A percentile compares a stretch with the other conserved stretches of the same genome.
Evolutionary conservation across 2,329 filamentous ascomycete species (phyloP).

Genomic region (Paecilomyces dactylethromorphus): DNA sequence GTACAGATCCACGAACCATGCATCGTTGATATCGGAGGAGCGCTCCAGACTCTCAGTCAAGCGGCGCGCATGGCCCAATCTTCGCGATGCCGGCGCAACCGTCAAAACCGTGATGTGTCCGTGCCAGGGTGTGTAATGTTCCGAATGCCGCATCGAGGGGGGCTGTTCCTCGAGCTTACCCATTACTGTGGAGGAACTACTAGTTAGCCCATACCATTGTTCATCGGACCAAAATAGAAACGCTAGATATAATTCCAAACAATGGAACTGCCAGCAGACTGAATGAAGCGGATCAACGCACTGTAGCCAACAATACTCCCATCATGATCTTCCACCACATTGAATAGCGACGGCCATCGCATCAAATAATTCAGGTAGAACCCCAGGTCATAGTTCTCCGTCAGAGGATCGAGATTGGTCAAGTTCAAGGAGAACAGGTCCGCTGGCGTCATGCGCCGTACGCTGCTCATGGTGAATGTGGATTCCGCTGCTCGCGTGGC

Average conservation of each 20-base stretch:
- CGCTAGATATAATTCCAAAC: neutral
- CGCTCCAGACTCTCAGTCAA: slow-evolving; percentile 75
- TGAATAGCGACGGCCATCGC: slow-evolving; percentile 92
- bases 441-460: slow-evolving; percentile 74
- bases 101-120: slow-evolving; percentile 96
- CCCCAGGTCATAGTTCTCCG: slow-evolving; percentile 92
- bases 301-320: slow-evolving; percentile 95
- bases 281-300: slow-evolving; percentile 44
- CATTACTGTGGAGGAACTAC: slow-evolving; percentile 61
- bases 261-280: neutral
- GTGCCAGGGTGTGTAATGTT: slow-evolving; percentile 98
- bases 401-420: slow-evolving; percentile 91
- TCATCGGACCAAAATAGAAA: neutral
- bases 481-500: slow-evolving; percentile 13
- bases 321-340: slow-evolving; percentile 76
- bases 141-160: slow-evolving; percentile 64
- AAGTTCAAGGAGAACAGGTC: slow-evolving; percentile 87
- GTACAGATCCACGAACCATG: slow-evolving; percentile 95
- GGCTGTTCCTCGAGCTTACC: slow-evolving; percentile 91
- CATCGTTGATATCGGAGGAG: slow-evolving; percentile 72
- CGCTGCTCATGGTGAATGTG: slow-evolving; percentile 62
- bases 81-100: slow-evolving; percentile 76
- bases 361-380: slow-evolving; percentile 97
- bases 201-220: neutral
- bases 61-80: slow-evolving; percentile 78